These are phyloP conservation scores for Macaranga tanarius DNA, from an alignment of 441 rosid species.

Conservation along the genomic window DNA sequence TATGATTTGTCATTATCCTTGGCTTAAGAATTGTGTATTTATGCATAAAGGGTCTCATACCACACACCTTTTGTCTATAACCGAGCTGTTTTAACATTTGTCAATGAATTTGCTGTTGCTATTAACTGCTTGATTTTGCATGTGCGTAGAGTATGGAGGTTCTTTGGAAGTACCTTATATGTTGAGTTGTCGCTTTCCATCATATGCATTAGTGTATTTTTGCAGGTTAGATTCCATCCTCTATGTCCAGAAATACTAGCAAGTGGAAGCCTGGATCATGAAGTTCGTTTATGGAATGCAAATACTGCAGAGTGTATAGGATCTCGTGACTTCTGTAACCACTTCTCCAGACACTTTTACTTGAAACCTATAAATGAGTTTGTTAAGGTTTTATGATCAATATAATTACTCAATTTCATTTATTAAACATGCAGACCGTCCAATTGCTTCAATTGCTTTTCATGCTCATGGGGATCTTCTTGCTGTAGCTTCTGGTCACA, in stretches of 20 bases:
- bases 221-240: conserved; percentile 91
- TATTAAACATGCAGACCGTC: conserved; percentile 52
- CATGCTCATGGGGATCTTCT: conserved; percentile 83
- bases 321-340: conserved; percentile 73
- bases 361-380: no score
- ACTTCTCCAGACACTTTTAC: background rate
- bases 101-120: background rate
- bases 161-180: background rate
- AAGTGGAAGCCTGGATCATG: conserved; percentile 89
- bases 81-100: background rate
- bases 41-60: background rate
- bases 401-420: background rate
- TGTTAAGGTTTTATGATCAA: background rate
- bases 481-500: conserved; percentile 90
- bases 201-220: conserved; percentile 13
- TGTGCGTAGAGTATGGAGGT: background rate
- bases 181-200: background rate
- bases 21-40: background rate
- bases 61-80: background rate
- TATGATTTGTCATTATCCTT: background rate
- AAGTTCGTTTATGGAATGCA: conserved; percentile 82
- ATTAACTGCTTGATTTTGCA: background rate
- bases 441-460: conserved; percentile 89
- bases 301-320: conserved; percentile 66
- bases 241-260: conserved; percentile 68